Evolutionary conservation across 2,329 filamentous ascomycete genomes (phyloP), one percentile per base, ranked within the genome.

Genomic region (Botrytis galanthina): DNA sequence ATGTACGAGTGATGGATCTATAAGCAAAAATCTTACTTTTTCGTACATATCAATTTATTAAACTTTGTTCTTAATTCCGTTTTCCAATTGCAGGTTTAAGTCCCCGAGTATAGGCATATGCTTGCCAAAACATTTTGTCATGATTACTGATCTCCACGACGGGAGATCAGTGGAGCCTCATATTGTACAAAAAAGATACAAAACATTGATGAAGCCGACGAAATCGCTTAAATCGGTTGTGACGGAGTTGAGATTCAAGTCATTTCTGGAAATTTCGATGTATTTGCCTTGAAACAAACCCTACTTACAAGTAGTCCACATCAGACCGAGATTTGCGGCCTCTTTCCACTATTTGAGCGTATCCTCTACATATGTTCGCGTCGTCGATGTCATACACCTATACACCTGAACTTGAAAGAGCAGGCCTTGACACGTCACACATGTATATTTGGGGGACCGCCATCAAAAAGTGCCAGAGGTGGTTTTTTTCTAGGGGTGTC

Each of bases 131-230:
- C 7, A 18, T 32, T 69, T 29, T 59, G 48, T 59, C 37, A 59
- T 66, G 63, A 51, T 69, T 57, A 57, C 66, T 69, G 66, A 69
- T 69, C 66, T 44, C 37, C 66, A 12, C 39, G 48, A 6, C 54
- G 48, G 66, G 66, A 69, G 66, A 44, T 42, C 66, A 69, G 66
- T 69, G 66, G 66, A 69, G 35, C 66, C 37, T 22, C 5, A 26
- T 3, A 64, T 12, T 29, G 51, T 57, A 29, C 51, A 57, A 57
- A 57, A 22, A 54, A 29, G 39, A 57, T 54, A 51, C 32, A 20
- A 68, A 68, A 37, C 48, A 54, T 29, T n/a, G 20, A n/a, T 48
- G 42, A 48, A 48, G 16, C 39, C 7, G 48, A 68, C 48, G 64
- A 39, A 16, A 16, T 54, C 64, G 66, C 35, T 57, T 69, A 32